These are phyloP conservation scores for Paramecium biaurelia DNA, from an alignment of 73 alveolate genomes.

Conservation along the genomic window DNA sequence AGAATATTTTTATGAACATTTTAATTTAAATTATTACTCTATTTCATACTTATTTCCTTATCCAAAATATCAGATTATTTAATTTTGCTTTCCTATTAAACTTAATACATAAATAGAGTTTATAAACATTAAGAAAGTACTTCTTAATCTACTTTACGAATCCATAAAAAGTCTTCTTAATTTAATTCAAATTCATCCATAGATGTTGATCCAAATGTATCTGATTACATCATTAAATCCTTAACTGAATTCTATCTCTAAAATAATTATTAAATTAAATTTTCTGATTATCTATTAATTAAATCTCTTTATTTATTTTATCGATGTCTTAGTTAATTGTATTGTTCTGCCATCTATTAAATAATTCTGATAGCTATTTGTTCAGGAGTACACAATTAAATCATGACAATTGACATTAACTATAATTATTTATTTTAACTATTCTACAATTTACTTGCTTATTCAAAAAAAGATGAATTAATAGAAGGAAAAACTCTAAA, in stretches of 20 bases:
- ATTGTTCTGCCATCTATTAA: conserved; percentile 12
- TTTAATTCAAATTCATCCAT: conserved; percentile 30
- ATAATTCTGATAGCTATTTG: not conserved
- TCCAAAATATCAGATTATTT: conserved; percentile 16
- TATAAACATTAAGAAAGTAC: not conserved
- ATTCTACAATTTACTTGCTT: not conserved
- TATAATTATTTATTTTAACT: not conserved
- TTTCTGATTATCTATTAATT: conserved; percentile 31
- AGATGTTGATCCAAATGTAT: conserved; percentile 9
- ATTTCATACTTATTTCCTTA: not conserved
- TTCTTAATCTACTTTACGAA: not conserved
- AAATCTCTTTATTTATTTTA: not conserved
- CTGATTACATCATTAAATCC: not conserved
- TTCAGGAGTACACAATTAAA: conserved; percentile 31
- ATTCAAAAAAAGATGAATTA: not conserved
- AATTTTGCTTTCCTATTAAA: conserved; percentile 16
- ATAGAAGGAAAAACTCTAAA: not conserved
- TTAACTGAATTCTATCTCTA: not conserved
- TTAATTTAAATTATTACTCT: not conserved
- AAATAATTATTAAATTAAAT: not conserved
- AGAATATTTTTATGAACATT: not conserved
- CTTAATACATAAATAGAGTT: not conserved
- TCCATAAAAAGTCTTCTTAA: conserved; percentile 14
- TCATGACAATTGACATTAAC: conserved; percentile 25
- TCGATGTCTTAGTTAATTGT: not conserved